A percentile compares a stretch with the other conserved stretches of the same genome.
phyloP scores from a whole-genome alignment of 148 eudicot species.

The Diospyros kaki region DNA sequence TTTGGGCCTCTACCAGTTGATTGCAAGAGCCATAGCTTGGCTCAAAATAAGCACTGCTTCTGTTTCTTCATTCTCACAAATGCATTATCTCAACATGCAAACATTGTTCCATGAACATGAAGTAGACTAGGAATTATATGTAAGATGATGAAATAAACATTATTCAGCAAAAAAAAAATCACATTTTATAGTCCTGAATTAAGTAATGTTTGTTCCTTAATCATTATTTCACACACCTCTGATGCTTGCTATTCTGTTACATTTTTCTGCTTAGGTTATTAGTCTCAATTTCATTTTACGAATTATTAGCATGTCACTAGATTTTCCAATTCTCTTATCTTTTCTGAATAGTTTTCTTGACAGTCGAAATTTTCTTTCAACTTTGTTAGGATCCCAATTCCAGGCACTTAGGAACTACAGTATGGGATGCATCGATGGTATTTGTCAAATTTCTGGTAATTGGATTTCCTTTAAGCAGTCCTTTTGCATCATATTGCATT shows the following conservation, averaged over 20 bases:
- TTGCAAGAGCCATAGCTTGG: not conserved
- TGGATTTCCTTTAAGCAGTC: conserved; percentile 2
- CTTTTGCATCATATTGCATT: not conserved
- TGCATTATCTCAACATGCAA: no score
- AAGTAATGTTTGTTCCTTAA: not conserved
- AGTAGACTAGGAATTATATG: not conserved
- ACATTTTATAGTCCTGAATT: not conserved
- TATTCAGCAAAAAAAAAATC: not conserved
- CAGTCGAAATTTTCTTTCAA: conserved; percentile 6
- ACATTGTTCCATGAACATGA: no score
- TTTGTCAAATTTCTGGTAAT: conserved; percentile 84
- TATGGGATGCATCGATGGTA: conserved; percentile 98
- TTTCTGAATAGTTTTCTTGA: not conserved
- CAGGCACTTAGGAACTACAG: conserved; percentile 91
- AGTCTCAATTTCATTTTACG: not conserved
- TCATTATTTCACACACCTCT: not conserved
- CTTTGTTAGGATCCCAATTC: conserved; percentile 89
- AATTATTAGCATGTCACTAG: not conserved
- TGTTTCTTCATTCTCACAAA: no score
- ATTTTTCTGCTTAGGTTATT: not conserved
- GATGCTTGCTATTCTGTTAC: not conserved
- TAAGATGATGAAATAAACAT: not conserved
- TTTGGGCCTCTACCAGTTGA: not conserved
- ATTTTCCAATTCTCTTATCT: not conserved
- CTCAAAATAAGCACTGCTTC: no score